Evolutionary conservation across 2,329 filamentous ascomycete genomes (phyloP).

Genomic region (Penicillium glabrum): DNA sequence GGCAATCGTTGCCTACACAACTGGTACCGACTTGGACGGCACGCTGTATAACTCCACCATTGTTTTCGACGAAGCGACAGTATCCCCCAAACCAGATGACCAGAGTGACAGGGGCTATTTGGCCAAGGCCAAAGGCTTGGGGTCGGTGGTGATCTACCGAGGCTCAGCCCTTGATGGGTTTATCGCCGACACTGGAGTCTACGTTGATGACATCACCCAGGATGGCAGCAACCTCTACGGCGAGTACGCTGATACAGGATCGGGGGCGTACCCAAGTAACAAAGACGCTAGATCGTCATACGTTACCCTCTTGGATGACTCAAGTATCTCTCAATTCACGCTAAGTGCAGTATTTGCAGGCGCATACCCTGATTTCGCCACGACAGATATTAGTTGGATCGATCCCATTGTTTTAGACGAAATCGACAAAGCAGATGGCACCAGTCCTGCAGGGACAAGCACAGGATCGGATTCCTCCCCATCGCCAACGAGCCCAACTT

Average conservation of each 20-base stretch:
- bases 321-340: slow-evolving; percentile 36
- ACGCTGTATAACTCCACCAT: slow-evolving; percentile 38
- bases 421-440: slow-evolving; percentile 32
- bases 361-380: slow-evolving; percentile 35
- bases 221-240: slow-evolving; percentile 35
- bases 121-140: slow-evolving; percentile 42
- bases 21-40: slow-evolving; percentile 30
- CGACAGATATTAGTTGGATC: slow-evolving; percentile 38
- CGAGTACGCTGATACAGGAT: slow-evolving; percentile 44
- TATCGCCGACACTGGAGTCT: slow-evolving; percentile 32
- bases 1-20: slow-evolving; percentile 41
- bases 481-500: background rate
- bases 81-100: slow-evolving; percentile 34
- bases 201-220: slow-evolving; percentile 33
- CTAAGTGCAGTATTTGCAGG: slow-evolving; percentile 38
- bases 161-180: slow-evolving; percentile 40
- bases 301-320: slow-evolving; percentile 33
- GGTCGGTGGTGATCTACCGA: slow-evolving; percentile 45
- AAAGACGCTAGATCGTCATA: slow-evolving; percentile 34
- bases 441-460: slow-evolving; percentile 13
- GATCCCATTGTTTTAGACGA: slow-evolving; percentile 34
- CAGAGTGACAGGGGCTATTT: slow-evolving; percentile 44
- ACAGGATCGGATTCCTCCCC: background rate
- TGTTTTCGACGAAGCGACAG: slow-evolving; percentile 42
- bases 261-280: slow-evolving; percentile 43